These are phyloP conservation scores for Cercospora zeina DNA, from an alignment of 2,329 filamentous ascomycete species.

Conservation along the genomic window DNA sequence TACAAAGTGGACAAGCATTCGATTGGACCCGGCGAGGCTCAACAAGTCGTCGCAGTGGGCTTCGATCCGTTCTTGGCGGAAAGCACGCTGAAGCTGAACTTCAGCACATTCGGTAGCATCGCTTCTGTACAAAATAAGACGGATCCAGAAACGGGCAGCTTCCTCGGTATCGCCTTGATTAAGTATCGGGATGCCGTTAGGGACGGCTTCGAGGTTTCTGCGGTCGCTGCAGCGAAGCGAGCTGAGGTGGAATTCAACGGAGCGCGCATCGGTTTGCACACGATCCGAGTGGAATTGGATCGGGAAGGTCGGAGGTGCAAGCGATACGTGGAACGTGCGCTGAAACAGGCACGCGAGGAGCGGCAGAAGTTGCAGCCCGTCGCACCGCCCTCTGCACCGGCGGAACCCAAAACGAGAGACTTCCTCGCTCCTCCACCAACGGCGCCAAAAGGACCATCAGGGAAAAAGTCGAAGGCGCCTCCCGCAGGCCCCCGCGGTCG, in stretches of 20 bases:
- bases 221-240: slow-evolving; percentile 75
- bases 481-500: slow-evolving; percentile 43
- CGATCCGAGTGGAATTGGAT: slow-evolving; percentile 83
- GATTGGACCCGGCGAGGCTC: slow-evolving; percentile 83
- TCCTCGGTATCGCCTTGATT: slow-evolving; percentile 89
- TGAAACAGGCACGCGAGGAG: slow-evolving; percentile 68
- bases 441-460: slow-evolving; percentile 82
- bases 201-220: slow-evolving; percentile 59
- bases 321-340: slow-evolving; percentile 71
- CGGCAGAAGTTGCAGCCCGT: slow-evolving; percentile 48
- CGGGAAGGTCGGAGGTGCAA: slow-evolving; percentile 81
- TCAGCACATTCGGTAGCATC: slow-evolving; percentile 82
- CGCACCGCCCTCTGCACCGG: slow-evolving; percentile 36
- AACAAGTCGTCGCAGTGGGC: slow-evolving; percentile 90
- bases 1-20: slow-evolving; percentile 85
- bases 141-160: slow-evolving; percentile 90
- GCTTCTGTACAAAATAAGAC: slow-evolving; percentile 90
- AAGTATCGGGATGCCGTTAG: slow-evolving; percentile 74
- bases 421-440: slow-evolving; percentile 69
- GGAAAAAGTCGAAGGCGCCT: slow-evolving; percentile 43
- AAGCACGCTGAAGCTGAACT: slow-evolving; percentile 66
- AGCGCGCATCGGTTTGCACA: slow-evolving; percentile 73
- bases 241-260: slow-evolving; percentile 77
- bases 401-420: slow-evolving; percentile 41
- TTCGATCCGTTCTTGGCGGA: slow-evolving; percentile 88